Base-by-base conservation (phyloP, 345 rosid genomes). In the Carallia pectinifolia region DNA sequence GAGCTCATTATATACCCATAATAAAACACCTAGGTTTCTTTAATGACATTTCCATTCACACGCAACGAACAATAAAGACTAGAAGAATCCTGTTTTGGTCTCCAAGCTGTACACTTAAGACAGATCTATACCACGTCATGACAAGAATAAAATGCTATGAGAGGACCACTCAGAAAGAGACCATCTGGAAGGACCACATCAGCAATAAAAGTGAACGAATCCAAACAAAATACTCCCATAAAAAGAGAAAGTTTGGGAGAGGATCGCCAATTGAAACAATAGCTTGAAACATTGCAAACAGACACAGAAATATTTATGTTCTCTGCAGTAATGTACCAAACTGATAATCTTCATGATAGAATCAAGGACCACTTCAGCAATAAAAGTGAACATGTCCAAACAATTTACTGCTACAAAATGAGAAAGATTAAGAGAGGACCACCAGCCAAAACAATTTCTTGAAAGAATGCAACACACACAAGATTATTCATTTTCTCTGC, bases 111-210 rank as follows among this genome's bases (percentile, higher is more conserved):
- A 66, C 48, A 65, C 60, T 18, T 37, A 69, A 44, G 70, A 55
- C 64, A 76, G 52, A 44, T 31, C 65, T 29, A 67, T 30, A 27
- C 34, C n/a, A 50, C 53, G 63, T 63, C 52, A 58, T 2, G 4
- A 55, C 53, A 73, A 58, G 73, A 61, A 70, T 53, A 47, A 56
- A 63, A 63, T 64, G n/a, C 39, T 5, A 8, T 12, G 16, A 36
- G 73, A 78, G 82, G 79, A 76, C 84, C 85, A 74, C 76, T 15
- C 19, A 18, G 5, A 23, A 53, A 77, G 66, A 40, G 61, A 63
- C 52, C 9, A 72, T 72, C 73, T 17, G 75, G 64, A 17, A 74
- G 85, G 88, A 84, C 81, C 84, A 78, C 81, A 66, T 62, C 19
- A 60, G 40, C 68, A 33, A 66, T 27, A 37, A 62, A 62, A 65